phyloP scores from a whole-genome alignment of 2,329 filamentous ascomycete species.

The Truncatella angustata region DNA sequence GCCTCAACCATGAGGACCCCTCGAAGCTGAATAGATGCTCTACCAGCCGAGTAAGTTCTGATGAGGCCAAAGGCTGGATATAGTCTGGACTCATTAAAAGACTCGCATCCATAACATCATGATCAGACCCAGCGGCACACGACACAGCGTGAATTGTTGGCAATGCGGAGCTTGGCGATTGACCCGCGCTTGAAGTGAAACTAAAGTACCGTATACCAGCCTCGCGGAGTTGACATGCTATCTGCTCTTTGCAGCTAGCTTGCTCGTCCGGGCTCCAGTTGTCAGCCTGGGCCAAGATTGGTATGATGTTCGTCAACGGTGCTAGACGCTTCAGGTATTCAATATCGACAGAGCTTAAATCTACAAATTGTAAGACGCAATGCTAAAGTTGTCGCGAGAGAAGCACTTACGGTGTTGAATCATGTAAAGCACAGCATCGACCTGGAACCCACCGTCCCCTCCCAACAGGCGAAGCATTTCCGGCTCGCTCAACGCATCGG shows the following conservation, averaged over 20 bases:
- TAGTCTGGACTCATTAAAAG: conserved; percentile 92
- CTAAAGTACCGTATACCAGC: conserved; percentile 64
- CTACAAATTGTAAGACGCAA: conserved; percentile 34
- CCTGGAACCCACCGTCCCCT: conserved; percentile 76
- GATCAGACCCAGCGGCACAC: conserved; percentile 67
- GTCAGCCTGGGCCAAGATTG: conserved; percentile 77
- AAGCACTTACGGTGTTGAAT: conserved; percentile 65
- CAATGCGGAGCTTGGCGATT: background rate
- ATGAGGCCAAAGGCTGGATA: conserved; percentile 72
- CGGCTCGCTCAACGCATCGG: conserved; percentile 63
- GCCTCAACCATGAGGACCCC: conserved; percentile 76
- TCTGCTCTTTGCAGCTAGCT: conserved; percentile 55
- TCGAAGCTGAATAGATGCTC: conserved; percentile 73
- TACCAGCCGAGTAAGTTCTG: conserved; percentile 72
- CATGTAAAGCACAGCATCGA: conserved; percentile 84
- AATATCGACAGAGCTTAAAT: conserved; percentile 62
- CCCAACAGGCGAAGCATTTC: conserved; percentile 78
- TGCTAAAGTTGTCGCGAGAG: background rate
- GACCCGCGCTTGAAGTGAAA: conserved; percentile 48
- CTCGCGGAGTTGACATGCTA: conserved; percentile 54
- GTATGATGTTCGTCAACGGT: conserved; percentile 78
- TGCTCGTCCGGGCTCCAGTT: conserved; percentile 59
- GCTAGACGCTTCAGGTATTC: conserved; percentile 70
- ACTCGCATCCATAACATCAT: conserved; percentile 88
- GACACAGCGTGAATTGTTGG: conserved; percentile 66